These are phyloP conservation scores for Lycium ferocissimum DNA, from an alignment of 257 asterid species.

Conservation along the genomic window DNA sequence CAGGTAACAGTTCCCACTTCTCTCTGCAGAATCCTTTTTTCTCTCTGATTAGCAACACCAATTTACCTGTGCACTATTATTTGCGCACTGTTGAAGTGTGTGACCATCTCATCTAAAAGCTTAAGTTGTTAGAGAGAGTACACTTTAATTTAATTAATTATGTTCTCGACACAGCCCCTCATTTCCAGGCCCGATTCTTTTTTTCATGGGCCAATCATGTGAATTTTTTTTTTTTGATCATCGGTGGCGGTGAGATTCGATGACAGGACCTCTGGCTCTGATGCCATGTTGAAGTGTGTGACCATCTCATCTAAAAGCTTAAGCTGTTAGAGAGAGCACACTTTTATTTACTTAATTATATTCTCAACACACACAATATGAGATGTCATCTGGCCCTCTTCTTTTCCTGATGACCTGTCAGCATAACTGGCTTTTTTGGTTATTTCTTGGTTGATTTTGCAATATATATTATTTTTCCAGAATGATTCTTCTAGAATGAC, in stretches of 20 bases:
- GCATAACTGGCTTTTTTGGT: slow-evolving; percentile 24
- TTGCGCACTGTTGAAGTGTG: background rate
- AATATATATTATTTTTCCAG: background rate
- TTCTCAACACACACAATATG: background rate
- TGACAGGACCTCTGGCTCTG: background rate
- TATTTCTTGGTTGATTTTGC: background rate
- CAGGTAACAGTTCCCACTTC: slow-evolving; percentile 60
- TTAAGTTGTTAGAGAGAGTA: background rate
- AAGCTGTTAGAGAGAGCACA: background rate
- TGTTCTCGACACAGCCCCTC: background rate
- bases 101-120: background rate
- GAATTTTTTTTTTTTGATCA: background rate
- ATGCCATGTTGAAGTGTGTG: background rate
- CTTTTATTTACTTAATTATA: background rate
- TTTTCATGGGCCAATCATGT: background rate
- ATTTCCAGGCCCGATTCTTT: background rate
- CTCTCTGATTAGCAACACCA: slow-evolving; percentile 23
- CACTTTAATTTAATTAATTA: background rate
- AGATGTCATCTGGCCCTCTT: background rate
- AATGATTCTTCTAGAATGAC: slow-evolving; percentile 17
- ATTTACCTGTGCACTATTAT: slow-evolving; percentile 5
- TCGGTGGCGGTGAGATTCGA: background rate
- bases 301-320: slow-evolving; percentile 9
- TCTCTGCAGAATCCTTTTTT: background rate
- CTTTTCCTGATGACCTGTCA: background rate